Percentiles rank a stretch among this genome's conserved stretches.
phyloP scores from a whole-genome alignment of 176 grass and related monocot species.

The Panicum miliaceum region DNA sequence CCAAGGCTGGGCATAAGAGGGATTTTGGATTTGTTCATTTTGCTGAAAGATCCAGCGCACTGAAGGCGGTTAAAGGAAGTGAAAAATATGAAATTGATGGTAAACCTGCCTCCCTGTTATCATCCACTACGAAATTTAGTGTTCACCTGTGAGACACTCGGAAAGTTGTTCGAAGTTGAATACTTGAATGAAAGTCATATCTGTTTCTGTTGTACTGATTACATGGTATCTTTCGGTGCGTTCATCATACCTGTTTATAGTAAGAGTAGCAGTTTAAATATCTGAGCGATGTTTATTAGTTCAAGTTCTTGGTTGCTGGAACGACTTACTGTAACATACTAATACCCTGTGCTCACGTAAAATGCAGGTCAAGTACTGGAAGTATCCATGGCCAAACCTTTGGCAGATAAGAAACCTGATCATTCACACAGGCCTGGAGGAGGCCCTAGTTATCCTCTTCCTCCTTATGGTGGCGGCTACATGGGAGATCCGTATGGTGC shows the following conservation, averaged over 20 bases:
- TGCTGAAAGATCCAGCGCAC: slow-evolving; percentile 87
- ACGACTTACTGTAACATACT: not conserved
- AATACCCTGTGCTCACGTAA: not conserved
- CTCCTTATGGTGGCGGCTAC: slow-evolving; percentile 66
- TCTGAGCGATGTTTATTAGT: not conserved
- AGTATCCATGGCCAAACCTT: slow-evolving; percentile 90
- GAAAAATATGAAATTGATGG: slow-evolving; percentile 96
- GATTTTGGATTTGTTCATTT: slow-evolving; percentile 99
- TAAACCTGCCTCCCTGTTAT: slow-evolving; percentile 43
- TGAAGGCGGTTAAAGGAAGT: slow-evolving; percentile 86
- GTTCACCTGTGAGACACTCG: not conserved
- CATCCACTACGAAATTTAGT: not conserved
- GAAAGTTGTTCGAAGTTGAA: not conserved
- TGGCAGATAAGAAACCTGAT: slow-evolving; percentile 84
- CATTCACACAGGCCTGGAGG: slow-evolving; percentile 59
- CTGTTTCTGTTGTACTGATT: not conserved
- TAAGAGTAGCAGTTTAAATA: not conserved
- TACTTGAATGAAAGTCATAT: not conserved
- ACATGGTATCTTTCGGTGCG: not conserved
- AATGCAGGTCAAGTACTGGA: slow-evolving; percentile 79
- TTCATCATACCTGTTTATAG: not conserved
- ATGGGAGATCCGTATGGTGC: slow-evolving; percentile 89
- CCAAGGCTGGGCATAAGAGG: slow-evolving; percentile 88
- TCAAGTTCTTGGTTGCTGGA: not conserved
- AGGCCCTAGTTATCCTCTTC: slow-evolving; percentile 61